Evolutionary conservation across 2,329 filamentous ascomycete genomes (phyloP).

Genomic region (Hirsutella rhossiliensis): DNA sequence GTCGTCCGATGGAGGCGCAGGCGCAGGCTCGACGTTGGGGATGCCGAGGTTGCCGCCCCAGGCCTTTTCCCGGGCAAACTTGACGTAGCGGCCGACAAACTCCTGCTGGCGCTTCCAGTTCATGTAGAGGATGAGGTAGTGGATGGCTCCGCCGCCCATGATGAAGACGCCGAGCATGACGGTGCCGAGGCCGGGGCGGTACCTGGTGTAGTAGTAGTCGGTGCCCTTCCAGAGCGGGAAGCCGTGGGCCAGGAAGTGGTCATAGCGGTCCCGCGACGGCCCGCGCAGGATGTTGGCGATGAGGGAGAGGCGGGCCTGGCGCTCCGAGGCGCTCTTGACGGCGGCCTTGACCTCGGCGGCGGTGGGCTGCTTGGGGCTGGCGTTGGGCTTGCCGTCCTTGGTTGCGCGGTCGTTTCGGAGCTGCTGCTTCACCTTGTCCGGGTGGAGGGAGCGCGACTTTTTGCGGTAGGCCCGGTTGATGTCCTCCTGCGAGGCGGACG

Average conservation of each 20-base stretch:
- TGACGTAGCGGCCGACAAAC: slow-evolving; percentile 86
- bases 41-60: slow-evolving; percentile 78
- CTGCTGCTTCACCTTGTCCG: slow-evolving; percentile 87
- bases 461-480: slow-evolving; percentile 92
- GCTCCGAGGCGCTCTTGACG: slow-evolving; percentile 68
- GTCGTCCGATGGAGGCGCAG: slow-evolving; percentile 33
- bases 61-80: slow-evolving; percentile 73
- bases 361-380: slow-evolving; percentile 60
- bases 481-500: slow-evolving; percentile 68
- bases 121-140: slow-evolving; percentile 78
- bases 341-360: slow-evolving; percentile 65
- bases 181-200: slow-evolving; percentile 78
- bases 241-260: slow-evolving; percentile 84
- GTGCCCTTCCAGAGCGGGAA: slow-evolving; percentile 96
- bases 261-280: slow-evolving; percentile 72
- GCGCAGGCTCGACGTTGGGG: slow-evolving; percentile 44
- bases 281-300: slow-evolving; percentile 80
- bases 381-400: slow-evolving; percentile 47
- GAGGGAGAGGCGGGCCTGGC: slow-evolving; percentile 73
- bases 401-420: slow-evolving; percentile 59
- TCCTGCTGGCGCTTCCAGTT: slow-evolving; percentile 82
- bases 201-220: slow-evolving; percentile 94
- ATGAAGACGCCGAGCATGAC: slow-evolving; percentile 75
- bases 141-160: slow-evolving; percentile 69
- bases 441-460: slow-evolving; percentile 71